Percentiles rank a stretch among this genome's conserved stretches.
Conservation (phyloP, 2,329 filamentous ascomycete species). For the Cladosporium sp. region DNA sequence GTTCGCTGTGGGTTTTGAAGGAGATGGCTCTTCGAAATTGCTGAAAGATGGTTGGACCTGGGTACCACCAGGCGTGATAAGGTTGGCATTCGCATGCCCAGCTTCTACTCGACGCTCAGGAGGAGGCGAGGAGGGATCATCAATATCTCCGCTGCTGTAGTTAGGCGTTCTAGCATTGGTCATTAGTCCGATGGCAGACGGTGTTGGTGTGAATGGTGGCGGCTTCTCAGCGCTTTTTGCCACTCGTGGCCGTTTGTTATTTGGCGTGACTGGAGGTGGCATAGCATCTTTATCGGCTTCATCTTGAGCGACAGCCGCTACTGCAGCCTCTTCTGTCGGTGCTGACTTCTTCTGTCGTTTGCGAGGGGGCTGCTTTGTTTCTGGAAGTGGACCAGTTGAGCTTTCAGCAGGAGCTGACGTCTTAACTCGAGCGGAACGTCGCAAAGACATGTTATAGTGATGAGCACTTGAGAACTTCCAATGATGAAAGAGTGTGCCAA, state of each 20-base stretch:
- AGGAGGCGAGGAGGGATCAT: constrained; percentile 30
- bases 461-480: too few species aligned
- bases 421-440: constrained; percentile 48
- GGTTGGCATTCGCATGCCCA: constrained; percentile 62
- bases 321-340: constrained; percentile 15
- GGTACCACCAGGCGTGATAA: constrained; percentile 68
- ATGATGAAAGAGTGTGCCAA: too few species aligned
- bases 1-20: constrained; percentile 31
- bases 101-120: constrained; percentile 57
- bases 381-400: neutral
- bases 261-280: constrained; percentile 29
- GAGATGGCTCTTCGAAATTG: constrained; percentile 35
- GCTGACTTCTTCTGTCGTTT: constrained; percentile 24
- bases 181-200: constrained; percentile 46
- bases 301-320: constrained; percentile 12
- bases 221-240: constrained; percentile 22
- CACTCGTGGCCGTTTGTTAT: constrained; percentile 27
- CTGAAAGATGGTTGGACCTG: constrained; percentile 52
- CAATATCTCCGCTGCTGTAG: constrained; percentile 38
- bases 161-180: constrained; percentile 34
- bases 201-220: constrained; percentile 47
- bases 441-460: constrained; percentile 44
- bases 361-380: constrained; percentile 12
- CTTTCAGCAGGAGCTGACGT: constrained; percentile 9
- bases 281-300: constrained; percentile 15